phyloP scores from a whole-genome alignment of 257 asterid species.

The Paulownia fortunei region DNA sequence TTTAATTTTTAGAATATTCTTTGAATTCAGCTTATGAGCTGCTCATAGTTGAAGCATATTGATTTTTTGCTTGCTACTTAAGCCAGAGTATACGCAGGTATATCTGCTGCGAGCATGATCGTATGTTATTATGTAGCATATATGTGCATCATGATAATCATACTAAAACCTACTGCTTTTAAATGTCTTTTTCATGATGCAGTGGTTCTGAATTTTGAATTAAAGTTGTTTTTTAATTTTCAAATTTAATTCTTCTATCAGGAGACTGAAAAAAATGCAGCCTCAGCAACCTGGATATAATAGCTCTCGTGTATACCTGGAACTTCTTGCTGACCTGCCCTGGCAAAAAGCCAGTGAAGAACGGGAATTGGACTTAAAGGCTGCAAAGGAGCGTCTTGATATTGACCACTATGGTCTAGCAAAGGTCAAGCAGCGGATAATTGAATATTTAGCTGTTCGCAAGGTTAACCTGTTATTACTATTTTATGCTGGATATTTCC shows the following conservation, averaged over 20 bases:
- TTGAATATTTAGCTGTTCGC: constrained; percentile 97
- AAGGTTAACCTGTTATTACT: constrained; percentile 60
- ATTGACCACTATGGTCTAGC: constrained; percentile 90
- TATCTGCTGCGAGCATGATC: not conserved
- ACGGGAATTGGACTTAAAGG: constrained; percentile 77
- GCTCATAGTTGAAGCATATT: constrained; percentile 24
- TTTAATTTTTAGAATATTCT: constrained; percentile 13
- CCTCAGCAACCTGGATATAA: constrained; percentile 99
- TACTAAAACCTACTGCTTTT: not conserved
- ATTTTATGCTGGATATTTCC: constrained; percentile 19
- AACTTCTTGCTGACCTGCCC: constrained; percentile 96
- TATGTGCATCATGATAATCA: constrained; percentile 10
- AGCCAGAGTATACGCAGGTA: not conserved
- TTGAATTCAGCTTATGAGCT: constrained; percentile 8
- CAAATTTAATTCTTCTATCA: constrained; percentile 47
- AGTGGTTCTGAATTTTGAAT: constrained; percentile 25
- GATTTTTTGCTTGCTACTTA: not conserved
- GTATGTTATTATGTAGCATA: constrained; percentile 8
- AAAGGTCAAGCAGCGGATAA: constrained; percentile 96
- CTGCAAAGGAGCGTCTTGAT: constrained; percentile 91
- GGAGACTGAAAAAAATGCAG: constrained; percentile 99
- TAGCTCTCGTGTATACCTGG: constrained; percentile 93
- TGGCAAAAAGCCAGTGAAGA: constrained; percentile 96
- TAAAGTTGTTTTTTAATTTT: constrained; percentile 24
- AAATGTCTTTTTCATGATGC: constrained; percentile 22